Percentiles rank a stretch among this genome's conserved stretches.
Conservation (phyloP, 78 protist genomes). For the Dictyostelium brefeldianum region DNA sequence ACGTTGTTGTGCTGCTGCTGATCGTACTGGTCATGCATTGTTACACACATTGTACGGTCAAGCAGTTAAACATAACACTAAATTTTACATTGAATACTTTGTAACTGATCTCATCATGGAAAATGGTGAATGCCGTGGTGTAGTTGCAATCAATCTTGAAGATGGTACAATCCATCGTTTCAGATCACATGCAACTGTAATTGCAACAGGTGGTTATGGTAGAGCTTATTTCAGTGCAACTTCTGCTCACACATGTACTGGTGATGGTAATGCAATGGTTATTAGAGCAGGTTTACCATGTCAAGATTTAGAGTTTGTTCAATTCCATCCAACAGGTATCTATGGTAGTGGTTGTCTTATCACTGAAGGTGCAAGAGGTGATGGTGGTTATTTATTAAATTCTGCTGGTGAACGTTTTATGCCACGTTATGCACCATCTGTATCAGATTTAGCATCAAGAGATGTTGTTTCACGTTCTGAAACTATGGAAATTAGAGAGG, state of each 20-base stretch:
- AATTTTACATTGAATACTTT: constrained; percentile 98
- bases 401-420: constrained; percentile 98
- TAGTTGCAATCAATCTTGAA: constrained; percentile 91
- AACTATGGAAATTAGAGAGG: constrained; percentile 94
- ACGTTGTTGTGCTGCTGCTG: constrained; percentile 97
- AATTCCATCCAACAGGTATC: constrained; percentile 99
- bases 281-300: constrained; percentile 92
- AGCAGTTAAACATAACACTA: constrained; percentile 89
- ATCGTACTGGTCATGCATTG: constrained; percentile 99
- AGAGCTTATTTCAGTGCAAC: constrained; percentile 97
- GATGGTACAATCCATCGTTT: constrained; percentile 97
- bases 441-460: constrained; percentile 99
- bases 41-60: constrained; percentile 99
- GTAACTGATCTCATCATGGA: constrained; percentile 98
- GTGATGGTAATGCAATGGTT: constrained; percentile 99
- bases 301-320: constrained; percentile 98
- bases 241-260: constrained; percentile 99
- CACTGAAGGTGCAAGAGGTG: constrained; percentile 99
- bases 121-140: constrained; percentile 94
- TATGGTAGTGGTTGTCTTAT: constrained; percentile 99
- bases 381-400: constrained; percentile 99
- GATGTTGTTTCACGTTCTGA: constrained; percentile 99
- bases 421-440: constrained; percentile 99
- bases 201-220: constrained; percentile 98
- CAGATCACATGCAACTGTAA: constrained; percentile 91